A percentile compares a stretch with the other conserved stretches of the same genome.
Evolutionary conservation across 768 basidiomycete genomes (phyloP).

Genomic region (Rhizopogon roseolus): DNA sequence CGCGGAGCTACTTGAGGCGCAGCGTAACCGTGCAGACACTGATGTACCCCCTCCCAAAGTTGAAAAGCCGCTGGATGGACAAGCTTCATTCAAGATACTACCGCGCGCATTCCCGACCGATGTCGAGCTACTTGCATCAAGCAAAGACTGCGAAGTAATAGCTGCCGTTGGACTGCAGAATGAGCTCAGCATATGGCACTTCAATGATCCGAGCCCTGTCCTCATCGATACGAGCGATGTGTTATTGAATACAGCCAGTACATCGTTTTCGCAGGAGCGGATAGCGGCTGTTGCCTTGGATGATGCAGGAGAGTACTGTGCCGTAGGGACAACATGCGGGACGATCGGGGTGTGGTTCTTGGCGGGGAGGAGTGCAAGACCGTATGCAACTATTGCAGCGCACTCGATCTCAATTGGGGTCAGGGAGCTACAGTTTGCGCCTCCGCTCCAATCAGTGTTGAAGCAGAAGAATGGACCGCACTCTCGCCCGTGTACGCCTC

Average conservation of each 20-base stretch:
- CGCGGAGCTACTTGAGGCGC: constrained; percentile 85
- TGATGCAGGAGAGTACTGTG: constrained; percentile 54
- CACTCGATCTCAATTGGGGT: constrained; percentile 44
- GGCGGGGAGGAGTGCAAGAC: constrained; percentile 30
- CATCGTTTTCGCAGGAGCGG: constrained; percentile 42
- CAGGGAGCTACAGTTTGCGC: constrained; percentile 47
- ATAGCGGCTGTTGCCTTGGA: constrained; percentile 64
- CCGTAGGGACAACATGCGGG: constrained; percentile 69
- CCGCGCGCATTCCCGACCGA: constrained; percentile 82
- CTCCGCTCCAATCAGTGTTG: constrained; percentile 1
- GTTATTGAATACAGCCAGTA: constrained; percentile 45
- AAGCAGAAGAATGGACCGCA: constrained; percentile 15
- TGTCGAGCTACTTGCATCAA: constrained; percentile 74
- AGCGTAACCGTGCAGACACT: constrained; percentile 55
- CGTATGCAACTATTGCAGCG: constrained; percentile 37
- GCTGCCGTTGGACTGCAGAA: constrained; percentile 76
- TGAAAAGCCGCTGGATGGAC: constrained; percentile 30
- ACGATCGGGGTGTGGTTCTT: constrained; percentile 61
- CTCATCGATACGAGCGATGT: constrained; percentile 49
- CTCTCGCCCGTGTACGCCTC: constrained; percentile 8
- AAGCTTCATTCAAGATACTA: constrained; percentile 60
- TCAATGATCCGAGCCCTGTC: constrained; percentile 35
- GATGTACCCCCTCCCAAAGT: constrained; percentile 27
- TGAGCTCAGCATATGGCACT: constrained; percentile 69
- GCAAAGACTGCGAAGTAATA: constrained; percentile 58